Conservation (phyloP, 2,329 filamentous ascomycete species). For the Aspergillus texensis region DNA sequence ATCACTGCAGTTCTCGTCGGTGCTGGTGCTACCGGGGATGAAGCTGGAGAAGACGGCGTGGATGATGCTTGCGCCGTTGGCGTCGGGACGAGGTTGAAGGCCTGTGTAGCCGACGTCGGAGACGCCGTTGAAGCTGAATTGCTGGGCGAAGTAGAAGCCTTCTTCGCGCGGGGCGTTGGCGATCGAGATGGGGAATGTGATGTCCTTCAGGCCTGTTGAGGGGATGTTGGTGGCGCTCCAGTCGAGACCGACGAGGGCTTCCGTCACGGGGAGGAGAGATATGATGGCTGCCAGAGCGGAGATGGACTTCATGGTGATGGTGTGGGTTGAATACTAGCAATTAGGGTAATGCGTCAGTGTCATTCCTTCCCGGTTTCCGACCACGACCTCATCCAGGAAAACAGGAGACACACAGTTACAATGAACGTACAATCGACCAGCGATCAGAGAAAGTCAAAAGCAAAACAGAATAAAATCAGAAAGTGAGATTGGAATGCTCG, state of each 20-base stretch:
- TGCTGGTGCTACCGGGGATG: conserved; percentile 24
- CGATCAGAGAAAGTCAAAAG: neutral
- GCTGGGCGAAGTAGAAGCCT: conserved; percentile 34
- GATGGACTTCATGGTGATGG: conserved; percentile 18
- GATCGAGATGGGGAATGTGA: conserved; percentile 28
- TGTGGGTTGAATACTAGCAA: too few species aligned
- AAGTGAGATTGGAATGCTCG: neutral
- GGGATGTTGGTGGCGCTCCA: conserved; percentile 20
- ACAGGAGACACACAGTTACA: neutral
- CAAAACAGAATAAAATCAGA: neutral
- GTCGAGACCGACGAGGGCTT: conserved; percentile 17
- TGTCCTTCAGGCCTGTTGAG: conserved; percentile 21
- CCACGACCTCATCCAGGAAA: neutral
- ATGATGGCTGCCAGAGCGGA: conserved; percentile 13
- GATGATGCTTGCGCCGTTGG: conserved; percentile 22
- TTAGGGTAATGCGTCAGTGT: neutral
- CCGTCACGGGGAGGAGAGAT: conserved; percentile 12
- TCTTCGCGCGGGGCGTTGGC: conserved; percentile 22
- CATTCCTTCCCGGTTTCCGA: neutral
- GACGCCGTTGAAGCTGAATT: conserved; percentile 28
- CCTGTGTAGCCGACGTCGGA: conserved; percentile 32
- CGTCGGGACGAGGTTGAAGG: conserved; percentile 28
- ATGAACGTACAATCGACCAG: neutral
- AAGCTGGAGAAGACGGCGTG: conserved; percentile 39
- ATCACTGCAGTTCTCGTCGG: conserved; percentile 27